Base-by-base conservation (phyloP, 2,329 filamentous ascomycete genomes). In the Aspergillus caelatus region DNA sequence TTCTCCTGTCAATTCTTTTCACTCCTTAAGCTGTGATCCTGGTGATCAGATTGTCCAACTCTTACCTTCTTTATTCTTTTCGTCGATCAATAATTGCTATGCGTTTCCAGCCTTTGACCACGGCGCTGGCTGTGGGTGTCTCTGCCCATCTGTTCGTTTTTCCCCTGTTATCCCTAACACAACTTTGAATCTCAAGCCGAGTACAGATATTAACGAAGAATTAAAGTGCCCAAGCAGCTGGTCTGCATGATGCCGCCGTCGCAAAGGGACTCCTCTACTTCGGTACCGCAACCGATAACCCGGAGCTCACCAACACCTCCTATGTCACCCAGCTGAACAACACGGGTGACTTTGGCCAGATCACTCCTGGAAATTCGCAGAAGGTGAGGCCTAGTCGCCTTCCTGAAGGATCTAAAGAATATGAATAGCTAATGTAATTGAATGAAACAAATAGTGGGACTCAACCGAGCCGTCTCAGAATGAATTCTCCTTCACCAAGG, bases 331-430 rank as follows among this genome's bases (percentile, higher is more conserved):
- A 89, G 64, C 78, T 89, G 48, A 82, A 81, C 70, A 86, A 91
- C 74, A 82, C 83, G 9, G 77, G 79, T 54, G 86, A 89, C 70
- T 91, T 90, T 69, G 89, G 88, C 36, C 84, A 88, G 73, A 81
- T 89, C 30, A 89, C 88, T 0, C 87, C 88, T 0, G 86, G 84
- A 56, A 91, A 91, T 72, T 82, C 83, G 3, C 85, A 88, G 74
- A 86, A 87, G 72, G 77, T 77, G 60, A 45, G 69, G 26, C 28
- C 21, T 19, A 19, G 43, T 12, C 1, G 2, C 14, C 14, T 16
- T 43, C 4, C 10, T 6, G 28, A 14, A 36, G 1, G 7, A 19
- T 30, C 12, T 4, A 19, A 3, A n/a, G 12, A n/a, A 32, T 19
- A 45, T 34, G 7, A 26, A 26, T 23, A 2, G 21, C 53, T 58